These are phyloP conservation scores for Xylaria telfairii DNA, from an alignment of 495 filamentous ascomycete species.

Conservation along the genomic window DNA sequence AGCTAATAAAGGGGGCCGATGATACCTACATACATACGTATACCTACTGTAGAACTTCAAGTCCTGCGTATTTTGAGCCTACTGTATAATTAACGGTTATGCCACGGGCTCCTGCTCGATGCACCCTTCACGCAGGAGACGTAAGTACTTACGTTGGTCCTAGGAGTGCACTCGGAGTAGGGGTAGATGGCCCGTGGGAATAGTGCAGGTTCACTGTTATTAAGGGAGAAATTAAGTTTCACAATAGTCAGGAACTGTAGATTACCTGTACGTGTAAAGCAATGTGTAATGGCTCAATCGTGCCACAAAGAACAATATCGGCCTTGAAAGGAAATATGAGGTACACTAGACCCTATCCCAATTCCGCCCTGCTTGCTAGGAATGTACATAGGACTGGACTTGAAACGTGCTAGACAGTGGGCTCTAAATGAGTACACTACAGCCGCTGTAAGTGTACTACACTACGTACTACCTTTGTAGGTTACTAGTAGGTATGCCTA, in stretches of 20 bases:
- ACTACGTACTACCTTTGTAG: neutral
- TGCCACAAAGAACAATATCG: neutral
- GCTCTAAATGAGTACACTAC: neutral
- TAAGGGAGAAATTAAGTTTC: conserved; percentile 7
- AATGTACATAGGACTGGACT: neutral
- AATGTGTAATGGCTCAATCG: neutral
- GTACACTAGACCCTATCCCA: neutral
- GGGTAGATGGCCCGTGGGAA: neutral
- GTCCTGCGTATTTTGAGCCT: neutral
- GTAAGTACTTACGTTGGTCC: neutral
- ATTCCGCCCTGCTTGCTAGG: neutral
- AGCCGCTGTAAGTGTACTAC: neutral
- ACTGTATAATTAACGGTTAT: neutral
- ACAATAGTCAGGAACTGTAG: neutral
- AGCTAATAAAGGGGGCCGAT: neutral
- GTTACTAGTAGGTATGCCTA: neutral
- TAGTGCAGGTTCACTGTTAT: neutral
- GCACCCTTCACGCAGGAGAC: neutral
- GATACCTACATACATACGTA: too few species aligned
- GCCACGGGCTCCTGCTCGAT: neutral
- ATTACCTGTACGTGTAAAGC: neutral
- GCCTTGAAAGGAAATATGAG: neutral
- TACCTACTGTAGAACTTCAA: neutral
- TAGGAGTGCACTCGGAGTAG: neutral
- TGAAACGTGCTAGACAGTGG: neutral